These are phyloP conservation scores for Monilinia laxa DNA, from an alignment of 2,329 filamentous ascomycete genomes.

Conservation along the genomic window DNA sequence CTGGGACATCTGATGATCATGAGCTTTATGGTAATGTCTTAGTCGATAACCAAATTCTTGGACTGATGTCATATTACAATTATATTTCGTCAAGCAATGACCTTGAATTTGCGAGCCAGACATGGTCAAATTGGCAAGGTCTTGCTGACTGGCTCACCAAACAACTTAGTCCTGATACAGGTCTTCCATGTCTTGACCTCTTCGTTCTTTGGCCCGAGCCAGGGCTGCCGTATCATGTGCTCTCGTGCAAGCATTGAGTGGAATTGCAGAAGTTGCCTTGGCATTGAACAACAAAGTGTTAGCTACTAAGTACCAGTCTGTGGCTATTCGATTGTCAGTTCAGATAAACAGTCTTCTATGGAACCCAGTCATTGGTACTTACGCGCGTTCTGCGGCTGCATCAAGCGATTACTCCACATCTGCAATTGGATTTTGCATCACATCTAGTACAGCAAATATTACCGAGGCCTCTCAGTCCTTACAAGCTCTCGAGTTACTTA, in stretches of 20 bases:
- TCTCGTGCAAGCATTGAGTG: conserved; percentile 31
- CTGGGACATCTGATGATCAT: neutral
- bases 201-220: conserved; percentile 16
- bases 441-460: neutral
- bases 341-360: conserved; percentile 41
- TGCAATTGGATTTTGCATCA: conserved; percentile 9
- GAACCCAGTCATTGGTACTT: conserved; percentile 39
- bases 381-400: conserved; percentile 36
- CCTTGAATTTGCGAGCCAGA: neutral
- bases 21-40: neutral
- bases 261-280: conserved; percentile 37
- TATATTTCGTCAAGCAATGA: conserved; percentile 2
- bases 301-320: conserved; percentile 32
- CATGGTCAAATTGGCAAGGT: neutral
- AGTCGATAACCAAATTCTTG: neutral
- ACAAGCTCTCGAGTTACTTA: neutral
- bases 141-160: neutral
- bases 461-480: neutral
- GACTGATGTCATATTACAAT: neutral
- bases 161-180: neutral
- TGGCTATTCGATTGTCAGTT: conserved; percentile 32
- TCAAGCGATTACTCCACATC: conserved; percentile 40
- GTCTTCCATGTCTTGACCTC: conserved; percentile 13
- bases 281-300: conserved; percentile 39
- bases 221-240: conserved; percentile 11